phyloP scores from a whole-genome alignment of 768 basidiomycete genomes.

The Leucocoprinus birnbaumii region DNA sequence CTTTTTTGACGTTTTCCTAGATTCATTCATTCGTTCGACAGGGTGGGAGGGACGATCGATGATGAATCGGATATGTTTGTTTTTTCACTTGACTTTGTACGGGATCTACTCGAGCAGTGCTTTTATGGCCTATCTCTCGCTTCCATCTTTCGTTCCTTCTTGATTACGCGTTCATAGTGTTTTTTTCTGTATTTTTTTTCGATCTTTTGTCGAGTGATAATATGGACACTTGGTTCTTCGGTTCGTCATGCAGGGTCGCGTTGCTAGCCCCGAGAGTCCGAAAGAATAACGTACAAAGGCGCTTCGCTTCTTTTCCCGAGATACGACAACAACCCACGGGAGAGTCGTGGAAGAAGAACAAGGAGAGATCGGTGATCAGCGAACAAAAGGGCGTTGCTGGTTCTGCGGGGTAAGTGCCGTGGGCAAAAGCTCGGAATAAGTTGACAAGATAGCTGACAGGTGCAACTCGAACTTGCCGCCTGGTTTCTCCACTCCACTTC shows the following conservation, averaged over 20 bases:
- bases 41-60: too few species aligned
- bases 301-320: too few species aligned
- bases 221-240: neutral
- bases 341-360: neutral
- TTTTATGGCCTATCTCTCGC: neutral
- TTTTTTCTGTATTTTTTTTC: neutral
- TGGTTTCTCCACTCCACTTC: neutral
- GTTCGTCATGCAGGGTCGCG: too few species aligned
- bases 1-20: too few species aligned
- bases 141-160: neutral
- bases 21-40: too few species aligned
- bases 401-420: neutral
- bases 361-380: neutral
- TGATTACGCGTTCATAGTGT: neutral
- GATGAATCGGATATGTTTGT: neutral
- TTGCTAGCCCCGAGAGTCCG: too few species aligned
- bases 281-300: neutral
- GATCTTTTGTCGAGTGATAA: neutral
- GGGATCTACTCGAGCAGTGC: neutral
- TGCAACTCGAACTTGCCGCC: neutral
- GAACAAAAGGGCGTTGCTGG: neutral
- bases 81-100: neutral
- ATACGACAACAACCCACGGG: too few species aligned
- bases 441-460: neutral
- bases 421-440: conserved; percentile 4